These are phyloP conservation scores for Phlyctochytrium arcticum DNA, from an alignment of 192 early-diverging fungal species.

Conservation along the genomic window DNA sequence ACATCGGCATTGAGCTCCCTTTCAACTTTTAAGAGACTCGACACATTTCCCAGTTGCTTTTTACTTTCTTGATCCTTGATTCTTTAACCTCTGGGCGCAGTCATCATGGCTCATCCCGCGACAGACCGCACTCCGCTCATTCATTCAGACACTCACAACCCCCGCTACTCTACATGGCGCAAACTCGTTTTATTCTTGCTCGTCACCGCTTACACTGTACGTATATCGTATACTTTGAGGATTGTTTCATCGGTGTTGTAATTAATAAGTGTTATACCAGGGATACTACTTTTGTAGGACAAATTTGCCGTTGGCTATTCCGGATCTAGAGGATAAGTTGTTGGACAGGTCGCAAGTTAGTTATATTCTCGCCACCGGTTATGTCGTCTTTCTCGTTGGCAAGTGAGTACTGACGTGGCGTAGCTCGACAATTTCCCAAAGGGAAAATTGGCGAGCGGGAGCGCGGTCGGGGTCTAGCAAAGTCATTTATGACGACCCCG, in stretches of 20 bases:
- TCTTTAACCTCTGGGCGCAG: no score
- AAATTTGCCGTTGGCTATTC: conserved; percentile 19
- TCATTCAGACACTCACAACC: no score
- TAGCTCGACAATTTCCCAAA: no score
- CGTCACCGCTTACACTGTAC: conserved; percentile 17
- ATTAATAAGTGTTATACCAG: neutral
- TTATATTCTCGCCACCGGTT: conserved; percentile 8
- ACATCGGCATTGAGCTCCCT: no score
- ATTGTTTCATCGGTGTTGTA: neutral
- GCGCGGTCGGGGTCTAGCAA: no score
- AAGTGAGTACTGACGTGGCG: conserved; percentile 17
- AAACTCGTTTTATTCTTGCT: conserved; percentile 5
- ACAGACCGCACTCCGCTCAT: no score
- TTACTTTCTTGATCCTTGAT: no score
- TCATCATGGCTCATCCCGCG: no score
- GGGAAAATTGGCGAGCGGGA: no score
- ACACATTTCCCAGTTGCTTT: no score
- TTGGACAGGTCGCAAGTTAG: neutral
- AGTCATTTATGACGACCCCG: no score
- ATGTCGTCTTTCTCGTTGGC: conserved; percentile 10
- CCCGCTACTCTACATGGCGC: neutral
- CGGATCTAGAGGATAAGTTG: conserved; percentile 10
- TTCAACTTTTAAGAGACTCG: no score
- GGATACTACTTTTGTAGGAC: conserved; percentile 22
- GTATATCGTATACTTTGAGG: neutral